A percentile compares a stretch with the other conserved stretches of the same genome.
These are phyloP conservation scores for Colletotrichum higginsianum DNA, from an alignment of 2,329 filamentous ascomycete species.

Conservation along the genomic window DNA sequence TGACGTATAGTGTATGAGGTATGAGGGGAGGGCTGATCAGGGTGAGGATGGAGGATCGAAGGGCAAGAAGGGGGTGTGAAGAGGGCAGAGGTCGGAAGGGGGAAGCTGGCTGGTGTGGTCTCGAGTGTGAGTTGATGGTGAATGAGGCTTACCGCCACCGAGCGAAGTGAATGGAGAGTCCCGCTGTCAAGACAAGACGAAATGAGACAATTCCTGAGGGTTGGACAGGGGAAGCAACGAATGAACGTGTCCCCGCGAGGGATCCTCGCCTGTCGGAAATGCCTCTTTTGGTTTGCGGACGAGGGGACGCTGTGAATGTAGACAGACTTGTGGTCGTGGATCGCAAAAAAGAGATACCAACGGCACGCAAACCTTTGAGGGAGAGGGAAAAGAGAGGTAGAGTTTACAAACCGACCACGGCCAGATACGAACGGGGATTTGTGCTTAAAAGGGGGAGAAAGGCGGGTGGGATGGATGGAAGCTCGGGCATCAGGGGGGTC, in stretches of 20 bases:
- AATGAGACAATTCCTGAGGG: conserved; percentile 66
- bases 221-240: conserved; percentile 70
- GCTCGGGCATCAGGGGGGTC: conserved; percentile 11
- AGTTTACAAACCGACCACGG: conserved; percentile 48
- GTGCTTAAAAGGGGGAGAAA: conserved; percentile 31
- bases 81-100: conserved; percentile 38
- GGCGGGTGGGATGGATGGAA: conserved; percentile 21
- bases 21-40: conserved; percentile 21
- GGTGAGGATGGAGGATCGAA: conserved; percentile 32
- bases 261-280: conserved; percentile 53
- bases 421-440: conserved; percentile 18
- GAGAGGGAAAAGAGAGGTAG: conserved; percentile 40
- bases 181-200: conserved; percentile 58
- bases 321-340: conserved; percentile 53
- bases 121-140: conserved; percentile 28
- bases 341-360: conserved; percentile 47
- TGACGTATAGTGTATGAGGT: conserved; percentile 11
- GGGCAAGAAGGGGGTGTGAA: conserved; percentile 46
- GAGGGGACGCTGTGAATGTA: conserved; percentile 52
- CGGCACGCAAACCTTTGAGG: conserved; percentile 61
- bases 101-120: background rate
- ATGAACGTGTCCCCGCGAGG: conserved; percentile 74
- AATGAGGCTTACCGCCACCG: conserved; percentile 67
- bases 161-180: conserved; percentile 46
- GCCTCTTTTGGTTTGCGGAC: conserved; percentile 12